Conservation (phyloP, 495 filamentous ascomycete species). For the Tuber indicum region DNA sequence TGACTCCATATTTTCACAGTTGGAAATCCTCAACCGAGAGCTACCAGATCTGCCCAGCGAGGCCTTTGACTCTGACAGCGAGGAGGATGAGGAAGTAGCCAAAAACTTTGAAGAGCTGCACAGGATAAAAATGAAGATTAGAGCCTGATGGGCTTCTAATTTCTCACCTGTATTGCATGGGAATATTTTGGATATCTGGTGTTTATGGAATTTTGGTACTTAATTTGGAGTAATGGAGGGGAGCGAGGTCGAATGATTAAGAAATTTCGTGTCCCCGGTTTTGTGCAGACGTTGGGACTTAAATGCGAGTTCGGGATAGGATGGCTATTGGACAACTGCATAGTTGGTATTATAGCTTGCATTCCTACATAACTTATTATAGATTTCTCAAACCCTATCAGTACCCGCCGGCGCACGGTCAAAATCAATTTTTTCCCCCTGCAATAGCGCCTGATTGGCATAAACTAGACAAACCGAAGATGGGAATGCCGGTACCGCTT, state of each 20-base stretch:
- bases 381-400: background rate
- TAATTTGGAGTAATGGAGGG: background rate
- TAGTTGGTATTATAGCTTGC: background rate
- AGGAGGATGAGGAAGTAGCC: constrained; percentile 32
- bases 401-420: background rate
- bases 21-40: constrained; percentile 28
- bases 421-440: too few species aligned
- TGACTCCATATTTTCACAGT: constrained; percentile 19
- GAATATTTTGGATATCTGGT: background rate
- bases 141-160: background rate
- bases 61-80: constrained; percentile 23
- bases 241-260: background rate
- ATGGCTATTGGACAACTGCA: background rate
- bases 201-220: background rate
- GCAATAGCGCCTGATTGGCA: too few species aligned
- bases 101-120: constrained; percentile 30
- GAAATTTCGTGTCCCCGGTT: background rate
- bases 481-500: background rate
- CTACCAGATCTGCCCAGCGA: constrained; percentile 30
- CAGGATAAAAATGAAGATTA: constrained; percentile 25
- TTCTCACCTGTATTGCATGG: background rate
- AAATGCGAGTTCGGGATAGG: too few species aligned
- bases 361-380: background rate
- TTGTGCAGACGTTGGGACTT: background rate
- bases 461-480: background rate